Base-by-base conservation (phyloP, 495 filamentous ascomycete species). In the Darksidea phi region DNA sequence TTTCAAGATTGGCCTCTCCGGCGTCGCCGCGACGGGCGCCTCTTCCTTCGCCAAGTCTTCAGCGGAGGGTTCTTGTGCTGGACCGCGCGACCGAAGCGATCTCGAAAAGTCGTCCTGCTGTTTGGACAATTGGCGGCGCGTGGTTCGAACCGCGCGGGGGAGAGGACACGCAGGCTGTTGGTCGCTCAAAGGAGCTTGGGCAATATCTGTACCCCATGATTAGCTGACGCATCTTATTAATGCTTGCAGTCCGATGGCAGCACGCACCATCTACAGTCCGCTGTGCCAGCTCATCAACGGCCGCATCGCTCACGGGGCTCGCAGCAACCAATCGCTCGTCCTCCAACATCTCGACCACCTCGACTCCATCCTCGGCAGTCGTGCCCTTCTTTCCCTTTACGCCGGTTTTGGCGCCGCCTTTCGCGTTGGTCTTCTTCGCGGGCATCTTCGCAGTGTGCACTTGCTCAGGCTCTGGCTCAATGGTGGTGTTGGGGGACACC, bases 121-220 rank as follows among this genome's bases (percentile, higher is more conserved):
- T 50, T 59, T 65, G 12, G 66, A 62, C 38, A 68, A 45, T 50
- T 68, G 66, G 47, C 66, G 66, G 20, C 66, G 54, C 26, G 66
- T 68, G 61, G 61, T 65, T 48, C 66, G 66, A 10, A 66, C 57
- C 15, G 66, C 53, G 54, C 66, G 66, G 25, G 65, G 57, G n/a
- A 57, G 62, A 10, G 66, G 57, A 26, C 25, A 41, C 15, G 61
- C 57, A 11, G 61, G 62, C 15, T 53, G 61, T 51, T 62, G 37
- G 52, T 68, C 66, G 32, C 38, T 56, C 61, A 63, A 57, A n/a
- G 66, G 62, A 23, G 64, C 54, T 46, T 68, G 66, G 25, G 54
- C 62, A 49, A 56, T 32, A 54, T 65, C 61, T 69, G 62, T 54
- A 48, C 53, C 26, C 48, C 48, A 25, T 36, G 34, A 58, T 51